These are phyloP conservation scores for Diddensiella santjacobensis DNA, from an alignment of 805 yeast species.

Conservation along the genomic window DNA sequence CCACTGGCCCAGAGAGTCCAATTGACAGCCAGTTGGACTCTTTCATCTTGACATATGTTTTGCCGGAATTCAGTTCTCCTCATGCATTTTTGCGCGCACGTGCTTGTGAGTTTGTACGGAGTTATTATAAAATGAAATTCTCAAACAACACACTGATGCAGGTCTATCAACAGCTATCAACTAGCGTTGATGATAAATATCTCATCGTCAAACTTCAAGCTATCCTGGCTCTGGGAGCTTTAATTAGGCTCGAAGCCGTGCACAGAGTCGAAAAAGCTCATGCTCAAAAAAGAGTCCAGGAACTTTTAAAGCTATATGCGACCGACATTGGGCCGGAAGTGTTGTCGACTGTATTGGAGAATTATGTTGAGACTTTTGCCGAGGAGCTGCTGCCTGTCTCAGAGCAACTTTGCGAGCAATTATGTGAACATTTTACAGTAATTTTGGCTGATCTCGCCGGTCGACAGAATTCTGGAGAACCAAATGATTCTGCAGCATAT, in stretches of 20 bases:
- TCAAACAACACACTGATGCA: conserved; percentile 61
- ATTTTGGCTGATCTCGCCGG: conserved; percentile 36
- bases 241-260: conserved; percentile 58
- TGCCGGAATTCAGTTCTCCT: conserved; percentile 64
- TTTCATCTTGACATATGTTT: conserved; percentile 55
- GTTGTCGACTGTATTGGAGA: conserved; percentile 86
- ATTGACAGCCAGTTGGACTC: conserved; percentile 54
- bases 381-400: conserved; percentile 92
- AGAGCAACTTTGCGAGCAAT: conserved; percentile 48
- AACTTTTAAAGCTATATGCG: conserved; percentile 58
- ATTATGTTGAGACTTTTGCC: conserved; percentile 81
- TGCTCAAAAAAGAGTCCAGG: conserved; percentile 76
- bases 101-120: conserved; percentile 45
- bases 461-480: conserved; percentile 9
- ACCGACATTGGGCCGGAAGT: conserved; percentile 82
- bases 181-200: conserved; percentile 43
- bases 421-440: conserved; percentile 67
- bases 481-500: conserved; percentile 30
- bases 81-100: conserved; percentile 63
- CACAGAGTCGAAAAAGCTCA: conserved; percentile 60
- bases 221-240: conserved; percentile 80
- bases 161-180: conserved; percentile 35
- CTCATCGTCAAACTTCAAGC: conserved; percentile 78
- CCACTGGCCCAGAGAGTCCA: conserved; percentile 47
- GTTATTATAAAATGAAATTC: conserved; percentile 58